Evolutionary conservation across 306 rosid species (phyloP), one percentile per base, ranked within the genome.

Genomic region (Begonia peltatifolia): DNA sequence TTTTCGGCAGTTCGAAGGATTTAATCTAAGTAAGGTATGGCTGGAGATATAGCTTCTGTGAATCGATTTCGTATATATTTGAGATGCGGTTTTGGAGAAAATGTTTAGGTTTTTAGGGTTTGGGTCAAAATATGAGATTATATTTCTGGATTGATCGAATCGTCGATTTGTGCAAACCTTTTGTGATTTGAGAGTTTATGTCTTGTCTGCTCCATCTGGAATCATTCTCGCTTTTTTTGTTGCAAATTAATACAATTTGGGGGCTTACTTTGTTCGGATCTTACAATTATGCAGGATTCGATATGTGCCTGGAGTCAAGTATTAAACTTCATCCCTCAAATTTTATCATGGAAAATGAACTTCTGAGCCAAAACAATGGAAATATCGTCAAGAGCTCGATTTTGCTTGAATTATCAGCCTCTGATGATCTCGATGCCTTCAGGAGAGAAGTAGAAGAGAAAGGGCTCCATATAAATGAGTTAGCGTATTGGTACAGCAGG

Each of bases 391-490:
- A 63, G 53, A 64, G 58, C 23, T 77, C 84, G 8, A 12, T 58
- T 54, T 68, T 87, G 79, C 84, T 87, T 41, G 96, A 87, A 55
- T 74, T 83, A 71, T 65, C 89, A 49, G 96, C 96, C 25, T 67
- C 68, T 0, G 82, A 83, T 74, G 83, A 87, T 73, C 68, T 78
- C 6, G 81, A 75, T 41, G 76, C 68, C 65, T 78, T 87, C 71
- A 72, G 57, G 17, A 65, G 66, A 10, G 76, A 72, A 48, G 80
- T 87, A 17, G 87, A 74, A 56, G 84, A 71, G 67, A 79, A 65
- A 54, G 94, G 94, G 14, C 52, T 71, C 50, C 71, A 74, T 51
- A 71, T 71, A 16, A 74, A 76, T 58, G 78, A 76, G 55, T 70
- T 71, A 11, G 69, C 80, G 25, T 71, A 73, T 58, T 87, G 96